Evolutionary conservation across 2,329 filamentous ascomycete genomes (phyloP), one percentile per base, ranked within the genome.

Genomic region (Verticillium alfalfae): DNA sequence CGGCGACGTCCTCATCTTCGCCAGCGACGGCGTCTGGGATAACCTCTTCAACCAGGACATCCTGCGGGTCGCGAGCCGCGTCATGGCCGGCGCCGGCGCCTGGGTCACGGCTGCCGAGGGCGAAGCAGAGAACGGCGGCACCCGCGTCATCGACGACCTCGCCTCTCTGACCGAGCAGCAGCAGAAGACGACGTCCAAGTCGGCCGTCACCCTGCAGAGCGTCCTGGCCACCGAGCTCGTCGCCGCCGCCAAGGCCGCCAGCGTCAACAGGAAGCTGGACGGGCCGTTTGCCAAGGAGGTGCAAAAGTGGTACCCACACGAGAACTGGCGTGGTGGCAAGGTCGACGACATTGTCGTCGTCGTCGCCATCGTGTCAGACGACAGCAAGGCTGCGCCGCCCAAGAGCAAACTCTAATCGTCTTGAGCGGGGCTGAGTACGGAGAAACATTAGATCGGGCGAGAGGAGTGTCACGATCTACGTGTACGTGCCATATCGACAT

Each of bases 201-300:
- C 66, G 57, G 66, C 69, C 15, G 68, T 74, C 7, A 91, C 86
- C 16, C 79, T 97, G 56, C 93, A 97, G 72, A 90, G 88, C 65
- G 78, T 89, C 36, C 79, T 99, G 6, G 94, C 95, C 0, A 86
- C 88, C 2, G 88, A 91, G 39, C 88, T 99, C 62, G 89, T 92
- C 16, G 81, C 84, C 10, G 91, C 93, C 59, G 94, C 95, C 6
- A 97, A 97, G 76, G 80, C 85, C 8, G 93, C 93, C 7, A 96
- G 93, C 71, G 75, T 91, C 62, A 93, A 97, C 75, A 85, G 83
- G 57, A 92, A 90, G 70, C 79, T 91, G 59, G 91, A 98, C 73
- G 93, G 94, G 0, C 95, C 95, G 0, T 99, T 99, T 75, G 93
- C 95, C 49, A 97, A 92, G 75, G 93, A 97, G 74, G 92, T 97